Evolutionary conservation across 108 stramenopile species (phyloP), one percentile per base, ranked within the genome.

Genomic region (Aurantiochytrium sp.): DNA sequence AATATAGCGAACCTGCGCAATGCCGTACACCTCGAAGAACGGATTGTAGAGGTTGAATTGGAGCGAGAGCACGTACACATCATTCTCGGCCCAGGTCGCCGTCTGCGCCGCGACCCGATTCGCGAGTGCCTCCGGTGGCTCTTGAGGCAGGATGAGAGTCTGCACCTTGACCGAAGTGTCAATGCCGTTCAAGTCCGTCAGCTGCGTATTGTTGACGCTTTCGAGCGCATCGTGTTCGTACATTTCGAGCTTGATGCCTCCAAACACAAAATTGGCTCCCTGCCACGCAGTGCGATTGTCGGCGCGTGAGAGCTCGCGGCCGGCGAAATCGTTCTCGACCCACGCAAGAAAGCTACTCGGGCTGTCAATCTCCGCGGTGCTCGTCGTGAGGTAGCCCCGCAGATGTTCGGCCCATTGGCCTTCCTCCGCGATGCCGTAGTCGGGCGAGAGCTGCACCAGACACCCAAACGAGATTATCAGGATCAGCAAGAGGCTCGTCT

Each of bases 21-120:
- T 48, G 45, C 73, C 73, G 30, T 48, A 81, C 42, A 81, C 73
- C 12, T 81, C 45, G 73, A 12, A 48, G 3, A 48, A 81, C 12
- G 73, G 73, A 42, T 81, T 81, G 73, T 48, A 81, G 10, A 81
- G n/a, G 73, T 81, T 81, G 73, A 81, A 48, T 12, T 37, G 6
- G 24, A 81, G n/a, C 6, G 73, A 81, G 2, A 81, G 39, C 36
- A 48, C 39, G 12, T 65, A 27, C 6, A 65, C 59, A 12, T 34
- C 59, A 19, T 30, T 30, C 32, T 34, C 10, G 34, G 59, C 19
- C 59, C 59, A 65, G 34, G 6, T 81, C 27, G 8, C 73, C 17
- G 73, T 81, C 30, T 30, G 19, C 6, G 6, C 39, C 2, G 39
- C 17, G 15, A 48, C 6, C 1, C 50, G 6, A 3, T 41, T 1